Evolutionary conservation across 192 early-diverging fungal species (phyloP).

Genomic region (Bifiguratus adelaidae): DNA sequence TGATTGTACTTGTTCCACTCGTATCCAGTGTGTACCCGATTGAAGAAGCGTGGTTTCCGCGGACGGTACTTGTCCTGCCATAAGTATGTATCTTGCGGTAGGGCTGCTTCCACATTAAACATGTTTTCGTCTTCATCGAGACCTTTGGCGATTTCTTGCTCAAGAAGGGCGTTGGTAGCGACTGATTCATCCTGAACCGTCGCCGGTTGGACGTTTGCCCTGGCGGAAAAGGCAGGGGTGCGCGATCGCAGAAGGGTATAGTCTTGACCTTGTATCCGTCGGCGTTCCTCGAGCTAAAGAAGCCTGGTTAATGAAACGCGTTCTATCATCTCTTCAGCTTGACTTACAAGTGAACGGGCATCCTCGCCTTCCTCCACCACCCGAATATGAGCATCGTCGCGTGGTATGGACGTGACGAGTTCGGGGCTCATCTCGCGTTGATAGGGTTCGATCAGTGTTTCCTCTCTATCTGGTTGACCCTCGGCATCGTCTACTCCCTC

Average conservation of each 20-base stretch:
- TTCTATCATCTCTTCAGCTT: no score
- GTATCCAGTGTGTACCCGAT: slow-evolving; percentile 94
- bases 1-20: slow-evolving; percentile 99
- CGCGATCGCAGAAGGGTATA: neutral
- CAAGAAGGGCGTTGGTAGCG: slow-evolving; percentile 44
- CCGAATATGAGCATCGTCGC: slow-evolving; percentile 41
- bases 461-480: slow-evolving; percentile 25
- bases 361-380: slow-evolving; percentile 53
- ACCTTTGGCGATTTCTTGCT: slow-evolving; percentile 61
- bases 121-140: slow-evolving; percentile 70
- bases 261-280: slow-evolving; percentile 21
- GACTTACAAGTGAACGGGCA: slow-evolving; percentile 56
- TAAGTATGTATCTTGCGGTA: slow-evolving; percentile 50
- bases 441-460: slow-evolving; percentile 36
- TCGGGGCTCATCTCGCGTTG: slow-evolving; percentile 53
- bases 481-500: slow-evolving; percentile 37
- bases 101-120: slow-evolving; percentile 67
- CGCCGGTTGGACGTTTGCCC: slow-evolving; percentile 2
- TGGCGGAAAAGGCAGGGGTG: no score
- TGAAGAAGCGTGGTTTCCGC: slow-evolving; percentile 91
- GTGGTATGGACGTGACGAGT: slow-evolving; percentile 27
- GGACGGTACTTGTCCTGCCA: slow-evolving; percentile 95
- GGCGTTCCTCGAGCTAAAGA: slow-evolving; percentile 35
- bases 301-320: neutral
- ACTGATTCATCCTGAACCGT: slow-evolving; percentile 11